phyloP scores from a whole-genome alignment of 768 basidiomycete genomes.

The Pulveroboletus sp. region DNA sequence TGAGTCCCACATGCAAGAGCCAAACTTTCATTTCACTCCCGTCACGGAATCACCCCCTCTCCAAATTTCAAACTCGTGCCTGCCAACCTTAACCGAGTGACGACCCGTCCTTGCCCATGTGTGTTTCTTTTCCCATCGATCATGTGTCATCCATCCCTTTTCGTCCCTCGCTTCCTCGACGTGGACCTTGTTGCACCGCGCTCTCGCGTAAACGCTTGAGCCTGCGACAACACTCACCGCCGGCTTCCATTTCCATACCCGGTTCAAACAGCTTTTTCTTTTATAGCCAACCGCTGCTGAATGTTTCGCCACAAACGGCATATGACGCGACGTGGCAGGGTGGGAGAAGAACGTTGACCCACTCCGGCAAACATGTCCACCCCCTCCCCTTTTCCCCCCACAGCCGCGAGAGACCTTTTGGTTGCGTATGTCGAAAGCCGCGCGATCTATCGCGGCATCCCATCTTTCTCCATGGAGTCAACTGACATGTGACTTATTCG shows the following conservation, averaged over 20 bases:
- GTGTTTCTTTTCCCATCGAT: slow-evolving; percentile 6
- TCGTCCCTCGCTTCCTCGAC: slow-evolving; percentile 22
- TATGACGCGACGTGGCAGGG: slow-evolving; percentile 11
- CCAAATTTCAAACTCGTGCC: slow-evolving; percentile 23
- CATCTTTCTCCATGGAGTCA: slow-evolving; percentile 9
- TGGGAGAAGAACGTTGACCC: too few relatives aligned
- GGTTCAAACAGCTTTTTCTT: background rate
- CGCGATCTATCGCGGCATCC: background rate
- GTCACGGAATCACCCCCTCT: slow-evolving; percentile 16
- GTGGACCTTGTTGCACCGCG: slow-evolving; percentile 16
- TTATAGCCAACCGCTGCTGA: background rate
- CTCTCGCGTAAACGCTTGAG: slow-evolving; percentile 4
- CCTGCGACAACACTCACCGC: slow-evolving; percentile 4
- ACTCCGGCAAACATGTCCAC: too few relatives aligned
- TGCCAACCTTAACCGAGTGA: slow-evolving; percentile 13
- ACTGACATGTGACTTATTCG: slow-evolving; percentile 3
- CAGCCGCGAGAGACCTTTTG: background rate
- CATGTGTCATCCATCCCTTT: slow-evolving; percentile 5
- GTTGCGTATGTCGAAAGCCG: background rate
- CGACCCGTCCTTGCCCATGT: slow-evolving; percentile 7
- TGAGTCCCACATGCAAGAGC: slow-evolving; percentile 14
- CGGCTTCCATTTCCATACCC: slow-evolving; percentile 1
- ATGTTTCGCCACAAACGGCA: slow-evolving; percentile 12
- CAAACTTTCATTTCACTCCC: slow-evolving; percentile 7
- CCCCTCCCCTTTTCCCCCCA: background rate